Percentiles rank a stretch among this genome's conserved stretches.
These are phyloP conservation scores for Salix caprea DNA, from an alignment of 345 rosid genomes.

Conservation along the genomic window DNA sequence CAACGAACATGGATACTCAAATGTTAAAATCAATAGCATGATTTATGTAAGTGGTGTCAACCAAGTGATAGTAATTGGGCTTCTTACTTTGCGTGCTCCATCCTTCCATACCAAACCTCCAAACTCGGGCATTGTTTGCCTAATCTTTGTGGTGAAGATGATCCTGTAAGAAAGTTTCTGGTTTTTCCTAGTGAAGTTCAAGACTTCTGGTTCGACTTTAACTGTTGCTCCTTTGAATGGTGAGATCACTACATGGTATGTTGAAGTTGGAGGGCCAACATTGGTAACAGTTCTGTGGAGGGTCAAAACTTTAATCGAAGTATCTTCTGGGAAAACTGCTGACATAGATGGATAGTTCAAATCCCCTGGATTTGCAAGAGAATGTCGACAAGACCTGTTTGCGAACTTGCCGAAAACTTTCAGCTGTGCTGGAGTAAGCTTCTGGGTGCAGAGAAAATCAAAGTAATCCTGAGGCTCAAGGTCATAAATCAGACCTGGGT, in stretches of 20 bases:
- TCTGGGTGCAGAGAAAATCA: conserved; percentile 82
- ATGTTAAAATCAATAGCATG: not conserved
- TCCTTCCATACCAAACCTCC: conserved; percentile 84
- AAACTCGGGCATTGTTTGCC: conserved; percentile 59
- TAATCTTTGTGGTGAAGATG: conserved; percentile 44
- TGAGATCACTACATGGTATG: conserved; percentile 56
- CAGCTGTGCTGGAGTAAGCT: conserved; percentile 49
- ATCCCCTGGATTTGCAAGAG: conserved; percentile 57
- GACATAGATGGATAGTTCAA: conserved; percentile 92
- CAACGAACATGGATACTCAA: conserved; percentile 1
- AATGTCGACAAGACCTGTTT: conserved; percentile 58
- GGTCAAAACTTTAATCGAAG: conserved; percentile 31
- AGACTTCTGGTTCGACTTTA: conserved; percentile 48
- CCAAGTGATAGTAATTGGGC: conserved; percentile 72
- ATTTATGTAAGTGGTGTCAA: conserved; percentile 39
- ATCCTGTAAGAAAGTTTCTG: conserved; percentile 71
- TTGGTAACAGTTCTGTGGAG: conserved; percentile 70
- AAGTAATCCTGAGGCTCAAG: conserved; percentile 70
- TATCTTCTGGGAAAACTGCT: conserved; percentile 54
- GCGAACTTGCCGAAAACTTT: conserved; percentile 61
- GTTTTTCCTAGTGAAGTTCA: conserved; percentile 57
- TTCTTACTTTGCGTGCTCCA: conserved; percentile 72
- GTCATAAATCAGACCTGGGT: conserved; percentile 86
- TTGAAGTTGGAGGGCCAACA: conserved; percentile 63
- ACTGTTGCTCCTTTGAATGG: conserved; percentile 59